Percentiles rank a stretch among this genome's conserved stretches.
Conservation (phyloP, 495 filamentous ascomycete genomes). For the Neurospora africana region DNA sequence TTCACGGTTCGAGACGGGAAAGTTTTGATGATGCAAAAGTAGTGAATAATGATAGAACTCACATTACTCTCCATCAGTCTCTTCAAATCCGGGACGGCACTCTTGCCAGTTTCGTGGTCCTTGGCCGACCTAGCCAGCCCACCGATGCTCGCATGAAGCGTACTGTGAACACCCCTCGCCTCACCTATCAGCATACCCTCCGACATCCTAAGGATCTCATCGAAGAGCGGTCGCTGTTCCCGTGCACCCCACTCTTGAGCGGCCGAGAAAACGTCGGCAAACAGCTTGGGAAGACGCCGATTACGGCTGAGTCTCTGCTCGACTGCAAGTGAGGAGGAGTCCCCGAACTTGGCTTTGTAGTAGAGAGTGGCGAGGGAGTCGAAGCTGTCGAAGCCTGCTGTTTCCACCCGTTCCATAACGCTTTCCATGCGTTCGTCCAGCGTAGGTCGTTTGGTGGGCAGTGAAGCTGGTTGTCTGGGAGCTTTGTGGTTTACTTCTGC, state of each 20-base stretch:
- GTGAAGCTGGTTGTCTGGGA: neutral
- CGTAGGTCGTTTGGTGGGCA: neutral
- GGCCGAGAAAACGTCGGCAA: neutral
- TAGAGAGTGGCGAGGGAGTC: neutral
- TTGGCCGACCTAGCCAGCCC: neutral
- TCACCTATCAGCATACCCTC: neutral
- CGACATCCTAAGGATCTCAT: neutral
- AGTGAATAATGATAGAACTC: neutral
- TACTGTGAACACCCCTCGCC: neutral
- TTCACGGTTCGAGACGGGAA: neutral
- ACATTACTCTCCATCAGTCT: neutral
- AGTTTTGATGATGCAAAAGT: neutral
- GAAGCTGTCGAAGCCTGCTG: neutral
- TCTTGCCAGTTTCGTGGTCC: neutral
- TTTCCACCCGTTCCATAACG: neutral
- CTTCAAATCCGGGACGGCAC: neutral
- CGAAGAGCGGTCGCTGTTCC: neutral
- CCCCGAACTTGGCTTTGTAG: neutral
- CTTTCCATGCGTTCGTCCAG: neutral
- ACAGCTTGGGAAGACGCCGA: neutral
- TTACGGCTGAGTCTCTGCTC: neutral
- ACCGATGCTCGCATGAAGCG: neutral
- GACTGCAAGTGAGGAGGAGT: neutral
- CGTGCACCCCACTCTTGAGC: neutral
- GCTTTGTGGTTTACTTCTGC: neutral